These are phyloP conservation scores for Bretschneidera sinensis DNA, from an alignment of 345 rosid species.

Conservation along the genomic window DNA sequence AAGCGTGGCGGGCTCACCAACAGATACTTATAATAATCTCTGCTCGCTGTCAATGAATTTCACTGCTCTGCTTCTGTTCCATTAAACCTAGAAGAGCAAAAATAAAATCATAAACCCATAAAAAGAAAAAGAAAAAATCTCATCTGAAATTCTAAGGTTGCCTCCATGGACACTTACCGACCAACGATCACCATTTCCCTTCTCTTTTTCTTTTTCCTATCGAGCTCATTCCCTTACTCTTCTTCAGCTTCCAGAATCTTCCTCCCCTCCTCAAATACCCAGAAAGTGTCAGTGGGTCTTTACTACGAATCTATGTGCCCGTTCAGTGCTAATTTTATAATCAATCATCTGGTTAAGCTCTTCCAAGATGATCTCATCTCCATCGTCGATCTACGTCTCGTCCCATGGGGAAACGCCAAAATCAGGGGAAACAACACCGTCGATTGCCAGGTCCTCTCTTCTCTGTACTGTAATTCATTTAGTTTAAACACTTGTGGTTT, in stretches of 20 bases:
- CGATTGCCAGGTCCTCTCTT: constrained; percentile 62
- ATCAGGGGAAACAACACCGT: constrained; percentile 47
- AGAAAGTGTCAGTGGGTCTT: constrained; percentile 47
- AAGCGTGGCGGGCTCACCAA: too few species aligned
- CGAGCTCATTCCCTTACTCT: constrained; percentile 9
- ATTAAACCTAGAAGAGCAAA: background rate
- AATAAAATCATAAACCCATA: background rate
- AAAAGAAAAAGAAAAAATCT: background rate
- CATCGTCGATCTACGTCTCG: constrained; percentile 61
- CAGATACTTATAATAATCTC: too few species aligned
- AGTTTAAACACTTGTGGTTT: background rate
- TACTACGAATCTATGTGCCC: constrained; percentile 90
- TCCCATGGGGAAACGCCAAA: constrained; percentile 83
- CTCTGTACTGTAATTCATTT: background rate
- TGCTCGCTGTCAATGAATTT: too few species aligned
- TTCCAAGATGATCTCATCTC: constrained; percentile 57
- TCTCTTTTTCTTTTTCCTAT: constrained; percentile 5
- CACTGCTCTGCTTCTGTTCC: too few species aligned
- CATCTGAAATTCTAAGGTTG: background rate
- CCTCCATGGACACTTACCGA: constrained; percentile 19
- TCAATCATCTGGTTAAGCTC: constrained; percentile 47
- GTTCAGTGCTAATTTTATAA: constrained; percentile 58
- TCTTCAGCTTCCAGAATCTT: constrained; percentile 17
- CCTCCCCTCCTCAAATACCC: constrained; percentile 23
- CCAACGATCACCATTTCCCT: constrained; percentile 14